These are phyloP conservation scores for Aureobasidium lini DNA, from an alignment of 2,329 filamentous ascomycete genomes.

Conservation along the genomic window DNA sequence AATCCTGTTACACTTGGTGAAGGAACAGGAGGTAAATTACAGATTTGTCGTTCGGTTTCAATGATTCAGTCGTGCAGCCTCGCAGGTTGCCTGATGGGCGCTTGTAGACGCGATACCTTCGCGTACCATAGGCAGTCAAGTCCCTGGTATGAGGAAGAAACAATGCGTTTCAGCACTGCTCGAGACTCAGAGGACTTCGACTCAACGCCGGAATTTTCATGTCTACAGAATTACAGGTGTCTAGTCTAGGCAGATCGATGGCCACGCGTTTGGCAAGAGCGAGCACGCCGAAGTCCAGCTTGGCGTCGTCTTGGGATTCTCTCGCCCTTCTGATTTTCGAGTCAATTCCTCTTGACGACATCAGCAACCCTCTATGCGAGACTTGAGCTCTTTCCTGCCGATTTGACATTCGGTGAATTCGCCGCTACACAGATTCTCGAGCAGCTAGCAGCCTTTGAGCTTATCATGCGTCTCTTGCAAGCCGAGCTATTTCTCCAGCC, in stretches of 20 bases:
- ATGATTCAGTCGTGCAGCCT: constrained; percentile 2
- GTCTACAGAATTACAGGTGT: neutral
- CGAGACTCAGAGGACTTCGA: neutral
- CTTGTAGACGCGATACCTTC: constrained; percentile 2
- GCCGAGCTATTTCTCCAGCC: too few relatives aligned
- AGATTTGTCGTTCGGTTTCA: neutral
- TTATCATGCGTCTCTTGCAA: too few relatives aligned
- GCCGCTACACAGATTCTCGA: too few relatives aligned
- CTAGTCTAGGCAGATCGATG: neutral
- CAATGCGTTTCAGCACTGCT: neutral
- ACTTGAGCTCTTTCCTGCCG: too few relatives aligned
- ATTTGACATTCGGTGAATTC: too few relatives aligned
- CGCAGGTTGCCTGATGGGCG: constrained; percentile 10
- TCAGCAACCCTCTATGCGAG: neutral
- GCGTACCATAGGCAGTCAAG: neutral
- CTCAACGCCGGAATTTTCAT: neutral
- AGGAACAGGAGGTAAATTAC: neutral
- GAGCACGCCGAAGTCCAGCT: neutral
- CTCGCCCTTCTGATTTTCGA: neutral
- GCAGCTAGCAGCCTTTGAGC: too few relatives aligned
- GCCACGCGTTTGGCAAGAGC: neutral
- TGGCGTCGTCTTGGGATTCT: neutral
- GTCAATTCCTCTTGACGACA: neutral
- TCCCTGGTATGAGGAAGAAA: neutral
- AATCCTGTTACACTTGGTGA: neutral